phyloP scores from a whole-genome alignment of 1,284 basidiomycete genomes.

The Trichosporon ovoides region DNA sequence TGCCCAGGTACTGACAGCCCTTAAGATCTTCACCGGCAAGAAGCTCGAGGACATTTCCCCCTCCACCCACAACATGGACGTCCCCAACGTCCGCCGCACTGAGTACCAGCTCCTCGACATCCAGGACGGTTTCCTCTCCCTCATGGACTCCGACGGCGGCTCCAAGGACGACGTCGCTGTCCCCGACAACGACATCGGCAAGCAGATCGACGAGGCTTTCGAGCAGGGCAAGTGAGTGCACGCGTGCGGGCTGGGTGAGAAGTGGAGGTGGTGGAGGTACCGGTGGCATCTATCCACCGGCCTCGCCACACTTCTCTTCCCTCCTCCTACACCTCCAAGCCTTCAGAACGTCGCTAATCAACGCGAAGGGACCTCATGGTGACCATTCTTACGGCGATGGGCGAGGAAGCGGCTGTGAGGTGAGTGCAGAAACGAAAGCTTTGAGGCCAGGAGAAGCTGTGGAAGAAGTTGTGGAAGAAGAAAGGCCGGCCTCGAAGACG shows the following conservation, averaged over 20 bases:
- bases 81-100: slow-evolving; percentile 84
- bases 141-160: slow-evolving; percentile 77
- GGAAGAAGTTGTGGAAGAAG: too few relatives aligned
- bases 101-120: slow-evolving; percentile 93
- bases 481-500: too few relatives aligned
- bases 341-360: background rate
- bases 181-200: slow-evolving; percentile 80
- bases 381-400: slow-evolving; percentile 88
- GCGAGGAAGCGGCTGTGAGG: slow-evolving; percentile 71
- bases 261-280: too few relatives aligned
- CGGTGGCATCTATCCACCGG: too few relatives aligned
- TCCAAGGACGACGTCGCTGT: slow-evolving; percentile 94
- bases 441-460: too few relatives aligned
- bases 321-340: background rate
- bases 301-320: too few relatives aligned
- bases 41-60: slow-evolving; percentile 98
- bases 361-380: slow-evolving; percentile 57
- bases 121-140: slow-evolving; percentile 86
- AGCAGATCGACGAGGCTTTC: slow-evolving; percentile 66
- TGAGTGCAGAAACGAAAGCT: slow-evolving; percentile 26
- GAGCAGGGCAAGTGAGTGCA: slow-evolving; percentile 63
- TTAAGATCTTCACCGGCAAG: slow-evolving; percentile 89
- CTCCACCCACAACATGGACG: slow-evolving; percentile 74
- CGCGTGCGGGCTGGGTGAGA: background rate
- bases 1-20: background rate